These are phyloP conservation scores for Acacia acuminata DNA, from an alignment of 306 rosid species.

Conservation along the genomic window DNA sequence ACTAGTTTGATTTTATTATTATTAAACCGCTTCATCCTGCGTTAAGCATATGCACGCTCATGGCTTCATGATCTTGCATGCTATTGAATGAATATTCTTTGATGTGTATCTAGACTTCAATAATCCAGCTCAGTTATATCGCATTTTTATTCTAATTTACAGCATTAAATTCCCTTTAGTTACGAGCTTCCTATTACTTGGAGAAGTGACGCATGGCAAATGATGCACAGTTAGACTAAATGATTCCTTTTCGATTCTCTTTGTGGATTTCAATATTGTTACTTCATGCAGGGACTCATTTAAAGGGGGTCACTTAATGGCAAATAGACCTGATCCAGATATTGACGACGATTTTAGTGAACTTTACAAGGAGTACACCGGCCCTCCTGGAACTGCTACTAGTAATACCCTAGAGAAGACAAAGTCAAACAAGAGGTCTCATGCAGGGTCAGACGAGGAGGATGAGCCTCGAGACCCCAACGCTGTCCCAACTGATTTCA, in stretches of 20 bases:
- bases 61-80: not conserved
- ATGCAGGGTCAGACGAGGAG: constrained; percentile 80
- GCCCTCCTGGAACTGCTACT: constrained; percentile 64
- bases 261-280: constrained; percentile 9
- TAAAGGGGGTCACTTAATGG: constrained; percentile 49
- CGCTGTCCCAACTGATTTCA: constrained; percentile 96
- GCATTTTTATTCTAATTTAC: not conserved
- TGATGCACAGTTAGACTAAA: not conserved
- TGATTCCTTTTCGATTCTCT: not conserved
- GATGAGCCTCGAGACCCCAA: constrained; percentile 86
- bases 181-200: not conserved
- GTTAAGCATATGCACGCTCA: not conserved
- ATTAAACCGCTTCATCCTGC: not conserved
- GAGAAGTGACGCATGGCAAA: constrained; percentile 11
- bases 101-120: not conserved
- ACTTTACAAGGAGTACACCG: constrained; percentile 96
- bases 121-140: not conserved
- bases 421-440: constrained; percentile 72
- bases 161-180: not conserved
- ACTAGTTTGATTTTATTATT: not conserved
- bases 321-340: constrained; percentile 71
- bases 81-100: not conserved
- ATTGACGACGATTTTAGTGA: constrained; percentile 86
- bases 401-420: constrained; percentile 52
- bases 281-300: constrained; percentile 35